Evolutionary conservation across 1,139 yeast genomes (phyloP).

Genomic region (Zygosaccharomyces pseudobailii): DNA sequence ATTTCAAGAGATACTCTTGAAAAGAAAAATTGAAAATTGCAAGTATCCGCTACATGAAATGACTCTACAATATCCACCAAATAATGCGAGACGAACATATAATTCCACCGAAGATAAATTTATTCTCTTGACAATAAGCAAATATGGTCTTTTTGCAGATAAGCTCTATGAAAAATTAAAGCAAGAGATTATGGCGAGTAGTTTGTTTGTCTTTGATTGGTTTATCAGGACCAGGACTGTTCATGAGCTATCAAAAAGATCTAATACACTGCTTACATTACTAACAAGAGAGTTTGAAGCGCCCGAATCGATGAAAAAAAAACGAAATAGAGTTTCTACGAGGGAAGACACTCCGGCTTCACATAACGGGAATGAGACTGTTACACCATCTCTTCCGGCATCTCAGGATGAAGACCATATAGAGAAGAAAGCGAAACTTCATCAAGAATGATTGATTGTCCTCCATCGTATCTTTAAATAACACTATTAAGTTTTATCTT

Average conservation of each 20-base stretch:
- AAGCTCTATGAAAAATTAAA: constrained; percentile 70
- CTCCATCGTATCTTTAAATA: background rate
- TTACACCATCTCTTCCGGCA: background rate
- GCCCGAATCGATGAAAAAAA: constrained; percentile 38
- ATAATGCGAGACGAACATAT: constrained; percentile 80
- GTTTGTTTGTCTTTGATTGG: constrained; percentile 85
- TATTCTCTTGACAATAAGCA: constrained; percentile 64
- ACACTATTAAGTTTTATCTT: no score
- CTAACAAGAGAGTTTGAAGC: constrained; percentile 78
- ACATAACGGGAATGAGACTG: constrained; percentile 4
- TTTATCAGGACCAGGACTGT: constrained; percentile 80
- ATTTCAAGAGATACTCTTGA: constrained; percentile 63
- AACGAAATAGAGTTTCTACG: constrained; percentile 15
- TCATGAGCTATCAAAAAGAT: constrained; percentile 76
- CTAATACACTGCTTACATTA: constrained; percentile 71
- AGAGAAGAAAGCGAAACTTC: constrained; percentile 10
- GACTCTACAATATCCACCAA: constrained; percentile 81
- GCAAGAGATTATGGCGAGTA: constrained; percentile 67
- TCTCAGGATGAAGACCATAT: constrained; percentile 5
- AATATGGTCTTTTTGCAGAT: constrained; percentile 70
- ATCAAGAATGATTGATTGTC: constrained; percentile 1
- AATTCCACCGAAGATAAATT: constrained; percentile 85
- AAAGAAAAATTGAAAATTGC: constrained; percentile 56
- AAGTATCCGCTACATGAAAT: constrained; percentile 73
- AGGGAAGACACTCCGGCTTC: constrained; percentile 15